A percentile compares a stretch with the other conserved stretches of the same genome.
Evolutionary conservation across 2,329 filamentous ascomycete species (phyloP).

Genomic region (Thielaviopsis ethacetica): DNA sequence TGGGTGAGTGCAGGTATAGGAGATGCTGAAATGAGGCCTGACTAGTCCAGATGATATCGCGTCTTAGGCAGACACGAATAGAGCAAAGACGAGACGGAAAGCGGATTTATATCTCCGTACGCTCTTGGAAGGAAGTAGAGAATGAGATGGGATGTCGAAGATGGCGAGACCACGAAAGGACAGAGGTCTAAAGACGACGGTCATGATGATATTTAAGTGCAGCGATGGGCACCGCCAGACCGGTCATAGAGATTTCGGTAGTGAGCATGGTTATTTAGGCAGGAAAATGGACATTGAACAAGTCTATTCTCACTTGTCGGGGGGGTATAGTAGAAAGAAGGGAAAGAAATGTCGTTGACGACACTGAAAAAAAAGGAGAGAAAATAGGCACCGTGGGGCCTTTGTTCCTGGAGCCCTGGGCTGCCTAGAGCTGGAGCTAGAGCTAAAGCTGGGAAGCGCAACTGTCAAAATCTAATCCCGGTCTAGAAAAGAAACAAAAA

Average conservation of each 20-base stretch:
- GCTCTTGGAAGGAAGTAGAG: neutral
- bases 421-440: neutral
- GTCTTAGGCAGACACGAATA: neutral
- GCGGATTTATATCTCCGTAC: too few relatives aligned
- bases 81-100: neutral
- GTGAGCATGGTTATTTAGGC: slow-evolving; percentile 1
- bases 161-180: neutral
- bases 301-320: neutral
- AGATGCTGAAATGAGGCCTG: neutral
- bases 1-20: too few relatives aligned
- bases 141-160: neutral
- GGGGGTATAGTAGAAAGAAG: neutral
- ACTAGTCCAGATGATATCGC: neutral
- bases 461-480: too few relatives aligned
- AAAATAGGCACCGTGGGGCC: too few relatives aligned
- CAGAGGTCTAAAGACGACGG: neutral
- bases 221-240: too few relatives aligned
- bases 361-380: neutral
- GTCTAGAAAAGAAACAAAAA: too few relatives aligned
- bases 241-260: too few relatives aligned
- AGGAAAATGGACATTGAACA: neutral
- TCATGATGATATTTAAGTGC: neutral
- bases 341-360: neutral
- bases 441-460: too few relatives aligned
- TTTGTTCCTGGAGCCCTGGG: neutral